These are phyloP conservation scores for Debaryomyces hansenii DNA, from an alignment of 805 yeast species.

Conservation along the genomic window DNA sequence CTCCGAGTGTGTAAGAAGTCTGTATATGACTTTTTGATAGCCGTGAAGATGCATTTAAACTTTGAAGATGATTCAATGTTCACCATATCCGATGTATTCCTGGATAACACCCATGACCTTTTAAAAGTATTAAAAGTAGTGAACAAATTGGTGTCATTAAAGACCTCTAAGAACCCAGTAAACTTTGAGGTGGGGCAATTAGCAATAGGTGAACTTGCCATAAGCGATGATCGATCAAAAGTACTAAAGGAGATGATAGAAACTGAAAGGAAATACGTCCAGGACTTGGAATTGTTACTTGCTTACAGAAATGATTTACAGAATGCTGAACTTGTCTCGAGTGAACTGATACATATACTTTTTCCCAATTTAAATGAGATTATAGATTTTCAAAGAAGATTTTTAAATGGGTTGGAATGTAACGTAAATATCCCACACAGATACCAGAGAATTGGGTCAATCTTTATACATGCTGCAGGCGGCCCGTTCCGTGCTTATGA, in stretches of 20 bases:
- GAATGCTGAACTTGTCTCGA: conserved; percentile 64
- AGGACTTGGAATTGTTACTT: conserved; percentile 77
- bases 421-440: conserved; percentile 73
- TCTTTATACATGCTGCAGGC: conserved; percentile 77
- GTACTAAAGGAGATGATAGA: conserved; percentile 82
- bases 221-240: conserved; percentile 63
- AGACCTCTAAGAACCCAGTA: conserved; percentile 3
- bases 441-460: conserved; percentile 84
- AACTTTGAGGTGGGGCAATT: conserved; percentile 6
- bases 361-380: conserved; percentile 85
- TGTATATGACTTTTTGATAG: conserved; percentile 84
- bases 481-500: conserved; percentile 86
- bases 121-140: conserved; percentile 75
- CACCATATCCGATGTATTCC: conserved; percentile 85
- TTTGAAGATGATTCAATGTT: conserved; percentile 81
- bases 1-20: conserved; percentile 81
- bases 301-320: conserved; percentile 68
- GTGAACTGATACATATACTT: conserved; percentile 75
- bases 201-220: conserved; percentile 23
- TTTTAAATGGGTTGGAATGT: conserved; percentile 85
- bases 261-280: conserved; percentile 91
- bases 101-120: conserved; percentile 76
- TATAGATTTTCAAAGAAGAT: conserved; percentile 88
- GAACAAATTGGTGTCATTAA: conserved; percentile 47
- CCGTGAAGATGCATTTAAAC: conserved; percentile 74